These are phyloP conservation scores for Populus hybrid DNA, from an alignment of 441 rosid genomes.

Conservation along the genomic window DNA sequence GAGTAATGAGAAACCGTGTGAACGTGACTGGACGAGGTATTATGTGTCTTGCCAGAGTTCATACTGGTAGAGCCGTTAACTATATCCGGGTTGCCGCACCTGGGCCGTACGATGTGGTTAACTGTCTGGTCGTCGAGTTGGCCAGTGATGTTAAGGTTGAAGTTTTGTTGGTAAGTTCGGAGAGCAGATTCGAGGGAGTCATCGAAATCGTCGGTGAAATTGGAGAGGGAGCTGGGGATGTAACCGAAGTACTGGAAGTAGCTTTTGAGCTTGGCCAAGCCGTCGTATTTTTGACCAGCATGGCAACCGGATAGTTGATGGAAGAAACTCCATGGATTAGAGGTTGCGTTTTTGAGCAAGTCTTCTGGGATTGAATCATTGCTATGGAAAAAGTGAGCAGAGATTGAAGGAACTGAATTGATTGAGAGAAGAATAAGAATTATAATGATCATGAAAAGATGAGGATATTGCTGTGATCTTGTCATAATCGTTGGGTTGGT, in stretches of 20 bases:
- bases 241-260: slow-evolving; percentile 74
- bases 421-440: slow-evolving; percentile 15
- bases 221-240: slow-evolving; percentile 32
- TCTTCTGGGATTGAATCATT: slow-evolving; percentile 43
- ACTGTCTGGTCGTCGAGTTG: slow-evolving; percentile 53
- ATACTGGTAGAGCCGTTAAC: slow-evolving; percentile 71
- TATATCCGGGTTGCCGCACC: slow-evolving; percentile 78
- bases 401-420: slow-evolving; percentile 18
- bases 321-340: slow-evolving; percentile 54
- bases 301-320: slow-evolving; percentile 55
- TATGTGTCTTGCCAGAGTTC: slow-evolving; percentile 44
- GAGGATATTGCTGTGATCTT: not conserved
- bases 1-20: slow-evolving; percentile 52
- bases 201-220: slow-evolving; percentile 58
- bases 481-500: not conserved
- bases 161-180: slow-evolving; percentile 51
- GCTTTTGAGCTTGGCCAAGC: slow-evolving; percentile 49
- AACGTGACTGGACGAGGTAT: slow-evolving; percentile 25
- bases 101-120: slow-evolving; percentile 45
- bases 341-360: slow-evolving; percentile 33
- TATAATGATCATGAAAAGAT: not conserved
- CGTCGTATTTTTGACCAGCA: slow-evolving; percentile 41
- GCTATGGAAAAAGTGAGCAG: slow-evolving; percentile 56
- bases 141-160: slow-evolving; percentile 60
- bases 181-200: slow-evolving; percentile 48